Percentiles rank a stretch among this genome's conserved stretches.
Evolutionary conservation across 176 grass and related monocot genomes (phyloP).

Genomic region (Metroxylon sagu): DNA sequence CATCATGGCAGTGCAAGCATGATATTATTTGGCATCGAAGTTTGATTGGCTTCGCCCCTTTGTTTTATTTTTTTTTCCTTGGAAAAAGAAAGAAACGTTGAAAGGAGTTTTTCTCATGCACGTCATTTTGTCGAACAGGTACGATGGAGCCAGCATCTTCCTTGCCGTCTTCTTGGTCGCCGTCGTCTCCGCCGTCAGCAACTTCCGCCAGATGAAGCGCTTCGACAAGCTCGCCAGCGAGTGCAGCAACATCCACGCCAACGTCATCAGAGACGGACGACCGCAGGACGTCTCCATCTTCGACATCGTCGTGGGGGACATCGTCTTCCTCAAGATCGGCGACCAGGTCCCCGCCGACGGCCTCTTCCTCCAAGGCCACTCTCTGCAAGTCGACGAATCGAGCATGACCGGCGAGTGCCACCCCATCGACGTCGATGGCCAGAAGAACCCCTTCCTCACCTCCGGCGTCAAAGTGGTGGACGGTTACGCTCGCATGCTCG

Average conservation of each 20-base stretch:
- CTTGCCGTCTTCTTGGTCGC: conserved; percentile 10
- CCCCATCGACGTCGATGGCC: conserved; percentile 30
- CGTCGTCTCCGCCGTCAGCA: conserved; percentile 9
- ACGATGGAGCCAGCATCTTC: conserved; percentile 15
- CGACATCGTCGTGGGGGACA: conserved; percentile 9
- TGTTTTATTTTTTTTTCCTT: no score
- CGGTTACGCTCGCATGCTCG: conserved; percentile 56
- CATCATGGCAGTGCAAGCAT: no score
- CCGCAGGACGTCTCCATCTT: not conserved
- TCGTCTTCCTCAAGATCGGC: conserved; percentile 9
- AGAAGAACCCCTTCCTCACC: conserved; percentile 43
- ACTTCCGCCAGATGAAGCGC: conserved; percentile 13
- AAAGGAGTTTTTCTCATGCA: no score
- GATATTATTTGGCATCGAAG: no score
- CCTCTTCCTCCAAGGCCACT: conserved; percentile 13
- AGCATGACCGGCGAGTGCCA: conserved; percentile 87
- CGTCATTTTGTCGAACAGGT: not conserved
- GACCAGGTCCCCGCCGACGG: conserved; percentile 12
- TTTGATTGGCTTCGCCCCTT: no score
- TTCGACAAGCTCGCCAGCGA: conserved; percentile 5
- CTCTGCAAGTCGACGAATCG: conserved; percentile 59
- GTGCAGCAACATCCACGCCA: conserved; percentile 9
- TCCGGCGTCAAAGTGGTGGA: conserved; percentile 69
- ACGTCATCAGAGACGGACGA: not conserved
- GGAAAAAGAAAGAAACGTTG: no score